A percentile compares a stretch with the other conserved stretches of the same genome.
These are phyloP conservation scores for Naganishia antarctica DNA, from an alignment of 768 basidiomycete species.

Conservation along the genomic window DNA sequence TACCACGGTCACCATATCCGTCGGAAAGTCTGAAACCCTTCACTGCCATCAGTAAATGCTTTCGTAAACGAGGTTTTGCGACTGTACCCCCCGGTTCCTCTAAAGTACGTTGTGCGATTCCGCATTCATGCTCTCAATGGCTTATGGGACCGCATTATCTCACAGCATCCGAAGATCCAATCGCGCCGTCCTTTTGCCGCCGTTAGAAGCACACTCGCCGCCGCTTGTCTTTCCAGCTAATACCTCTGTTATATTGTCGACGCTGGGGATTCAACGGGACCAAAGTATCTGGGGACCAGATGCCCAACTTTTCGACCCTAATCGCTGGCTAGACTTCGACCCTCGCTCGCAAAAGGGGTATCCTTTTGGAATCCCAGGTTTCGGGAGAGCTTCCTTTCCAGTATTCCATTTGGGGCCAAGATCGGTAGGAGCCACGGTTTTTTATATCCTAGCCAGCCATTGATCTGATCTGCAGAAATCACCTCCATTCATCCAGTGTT, in stretches of 20 bases:
- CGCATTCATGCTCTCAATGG: not conserved
- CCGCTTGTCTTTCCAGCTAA: slow-evolving; percentile 42
- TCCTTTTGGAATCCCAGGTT: slow-evolving; percentile 29
- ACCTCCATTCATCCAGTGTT: slow-evolving; percentile 31
- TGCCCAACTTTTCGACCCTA: slow-evolving; percentile 71
- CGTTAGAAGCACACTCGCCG: slow-evolving; percentile 26
- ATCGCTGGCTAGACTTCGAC: slow-evolving; percentile 64
- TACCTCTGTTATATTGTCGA: slow-evolving; percentile 57
- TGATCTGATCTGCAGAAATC: not conserved
- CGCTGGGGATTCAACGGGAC: slow-evolving; percentile 65
- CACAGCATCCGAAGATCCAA: slow-evolving; percentile 41
- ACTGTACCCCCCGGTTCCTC: slow-evolving; percentile 71
- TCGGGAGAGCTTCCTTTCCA: slow-evolving; percentile 31
- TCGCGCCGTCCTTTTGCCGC: slow-evolving; percentile 36
- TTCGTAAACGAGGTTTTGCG: slow-evolving; percentile 74
- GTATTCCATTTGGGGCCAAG: slow-evolving; percentile 41
- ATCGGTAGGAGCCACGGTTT: slow-evolving; percentile 35
- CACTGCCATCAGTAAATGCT: slow-evolving; percentile 37
- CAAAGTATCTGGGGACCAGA: slow-evolving; percentile 67
- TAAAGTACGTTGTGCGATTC: slow-evolving; percentile 52
- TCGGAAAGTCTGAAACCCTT: slow-evolving; percentile 10
- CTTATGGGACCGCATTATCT: not conserved
- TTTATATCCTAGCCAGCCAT: not conserved
- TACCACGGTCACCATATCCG: not conserved
- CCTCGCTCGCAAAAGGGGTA: slow-evolving; percentile 42